Evolutionary conservation across 176 grass and related monocot species (phyloP).

Genomic region (Oryza brachyantha): DNA sequence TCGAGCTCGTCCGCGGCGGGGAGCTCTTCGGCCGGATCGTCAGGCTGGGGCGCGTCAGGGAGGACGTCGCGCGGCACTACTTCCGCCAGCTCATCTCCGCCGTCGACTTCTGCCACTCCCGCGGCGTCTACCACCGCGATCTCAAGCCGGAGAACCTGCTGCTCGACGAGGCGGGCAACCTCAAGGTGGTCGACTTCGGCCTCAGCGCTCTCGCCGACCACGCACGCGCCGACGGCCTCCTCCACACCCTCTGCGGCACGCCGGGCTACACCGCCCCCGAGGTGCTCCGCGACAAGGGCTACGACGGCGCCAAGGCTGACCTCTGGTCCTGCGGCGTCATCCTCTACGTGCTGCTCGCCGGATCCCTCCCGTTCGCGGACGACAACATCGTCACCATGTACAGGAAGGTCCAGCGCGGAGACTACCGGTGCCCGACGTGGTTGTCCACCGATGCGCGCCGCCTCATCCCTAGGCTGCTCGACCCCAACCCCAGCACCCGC

Average conservation of each 20-base stretch:
- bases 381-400: constrained; percentile 85
- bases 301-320: constrained; percentile 86
- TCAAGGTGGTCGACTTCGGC: constrained; percentile 95
- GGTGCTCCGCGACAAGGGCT: constrained; percentile 74
- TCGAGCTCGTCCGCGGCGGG: constrained; percentile 91
- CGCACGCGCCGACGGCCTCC: constrained; percentile 70
- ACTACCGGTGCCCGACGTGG: constrained; percentile 84
- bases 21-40: constrained; percentile 78
- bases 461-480: constrained; percentile 68
- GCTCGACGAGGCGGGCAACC: constrained; percentile 69
- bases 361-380: constrained; percentile 72
- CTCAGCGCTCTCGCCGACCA: constrained; percentile 79
- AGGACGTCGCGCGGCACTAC: constrained; percentile 73
- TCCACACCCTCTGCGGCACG: constrained; percentile 94
- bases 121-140: constrained; percentile 90
- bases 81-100: constrained; percentile 86
- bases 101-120: constrained; percentile 91
- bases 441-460: constrained; percentile 65
- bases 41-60: constrained; percentile 57
- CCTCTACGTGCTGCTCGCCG: constrained; percentile 85
- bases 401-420: constrained; percentile 72
- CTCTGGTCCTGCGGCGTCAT: constrained; percentile 97
- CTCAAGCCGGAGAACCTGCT: constrained; percentile 98
- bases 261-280: constrained; percentile 90
- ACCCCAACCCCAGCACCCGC: constrained; percentile 71